A percentile compares a stretch with the other conserved stretches of the same genome.
Evolutionary conservation across 1,139 yeast genomes (phyloP).

Genomic region (Pichia sp.): DNA sequence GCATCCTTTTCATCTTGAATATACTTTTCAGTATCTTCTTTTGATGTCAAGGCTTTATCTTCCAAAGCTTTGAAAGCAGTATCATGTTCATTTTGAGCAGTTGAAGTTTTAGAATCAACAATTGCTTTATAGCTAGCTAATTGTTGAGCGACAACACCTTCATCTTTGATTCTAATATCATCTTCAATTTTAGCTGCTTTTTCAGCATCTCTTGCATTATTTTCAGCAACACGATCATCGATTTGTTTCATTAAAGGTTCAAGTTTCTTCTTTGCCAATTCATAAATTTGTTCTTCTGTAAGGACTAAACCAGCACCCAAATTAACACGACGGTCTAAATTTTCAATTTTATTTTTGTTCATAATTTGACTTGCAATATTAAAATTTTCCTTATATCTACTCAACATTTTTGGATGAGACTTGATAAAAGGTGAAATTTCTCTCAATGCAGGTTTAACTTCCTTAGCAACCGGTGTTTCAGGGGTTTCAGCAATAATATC

Average conservation of each 20-base stretch:
- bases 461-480: slow-evolving; percentile 2
- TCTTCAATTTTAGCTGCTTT: slow-evolving; percentile 39
- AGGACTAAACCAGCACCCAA: slow-evolving; percentile 51
- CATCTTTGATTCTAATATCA: slow-evolving; percentile 38
- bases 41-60: slow-evolving; percentile 28
- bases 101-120: slow-evolving; percentile 38
- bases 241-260: slow-evolving; percentile 50
- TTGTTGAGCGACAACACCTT: slow-evolving; percentile 38
- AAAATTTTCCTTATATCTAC: slow-evolving; percentile 45
- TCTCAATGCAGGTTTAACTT: slow-evolving; percentile 20
- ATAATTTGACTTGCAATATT: slow-evolving; percentile 44
- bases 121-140: slow-evolving; percentile 39
- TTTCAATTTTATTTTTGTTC: slow-evolving; percentile 39
- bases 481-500: slow-evolving; percentile 11
- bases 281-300: slow-evolving; percentile 52
- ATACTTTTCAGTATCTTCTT: slow-evolving; percentile 35
- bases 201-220: slow-evolving; percentile 35
- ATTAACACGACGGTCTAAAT: slow-evolving; percentile 45
- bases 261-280: slow-evolving; percentile 50
- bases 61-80: slow-evolving; percentile 34
- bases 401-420: slow-evolving; percentile 45
- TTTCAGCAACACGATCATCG: slow-evolving; percentile 45
- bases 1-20: slow-evolving; percentile 37
- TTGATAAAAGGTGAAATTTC: slow-evolving; percentile 36
- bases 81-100: slow-evolving; percentile 38